phyloP scores from a whole-genome alignment of 495 filamentous ascomycete species.

The Annulohypoxylon maeteangense region DNA sequence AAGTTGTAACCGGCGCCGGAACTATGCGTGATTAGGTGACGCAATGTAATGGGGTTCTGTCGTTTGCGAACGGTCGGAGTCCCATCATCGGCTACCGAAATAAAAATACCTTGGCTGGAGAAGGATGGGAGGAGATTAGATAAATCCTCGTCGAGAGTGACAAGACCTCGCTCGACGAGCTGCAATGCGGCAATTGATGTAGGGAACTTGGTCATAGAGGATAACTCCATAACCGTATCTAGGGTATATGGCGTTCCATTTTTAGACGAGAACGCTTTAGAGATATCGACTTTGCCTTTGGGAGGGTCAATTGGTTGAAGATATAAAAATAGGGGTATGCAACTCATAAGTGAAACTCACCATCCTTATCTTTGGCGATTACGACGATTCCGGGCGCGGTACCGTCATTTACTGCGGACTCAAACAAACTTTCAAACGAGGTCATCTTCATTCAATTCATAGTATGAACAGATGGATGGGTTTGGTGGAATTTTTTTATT shows the following conservation, averaged over 20 bases:
- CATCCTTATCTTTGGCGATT: slow-evolving; percentile 29
- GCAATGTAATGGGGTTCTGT: slow-evolving; percentile 46
- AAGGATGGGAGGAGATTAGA: slow-evolving; percentile 48
- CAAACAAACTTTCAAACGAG: slow-evolving; percentile 19
- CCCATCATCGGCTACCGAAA: slow-evolving; percentile 42
- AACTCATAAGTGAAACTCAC: not conserved
- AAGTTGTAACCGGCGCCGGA: slow-evolving; percentile 48
- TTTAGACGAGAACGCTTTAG: slow-evolving; percentile 20
- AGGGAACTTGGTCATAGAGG: slow-evolving; percentile 52
- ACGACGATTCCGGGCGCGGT: slow-evolving; percentile 31
- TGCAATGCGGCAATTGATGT: slow-evolving; percentile 50
- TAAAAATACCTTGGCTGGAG: slow-evolving; percentile 42
- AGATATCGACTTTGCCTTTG: slow-evolving; percentile 25
- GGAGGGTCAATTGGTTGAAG: not conserved
- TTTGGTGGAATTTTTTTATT: too few species aligned
- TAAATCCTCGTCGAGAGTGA: slow-evolving; percentile 51
- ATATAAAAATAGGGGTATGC: not conserved
- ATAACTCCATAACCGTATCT: slow-evolving; percentile 46
- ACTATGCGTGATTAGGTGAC: slow-evolving; percentile 52
- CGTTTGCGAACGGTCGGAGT: slow-evolving; percentile 36
- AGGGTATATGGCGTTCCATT: slow-evolving; percentile 26
- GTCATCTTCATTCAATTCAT: slow-evolving; percentile 6
- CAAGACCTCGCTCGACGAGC: slow-evolving; percentile 49
- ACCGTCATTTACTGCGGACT: slow-evolving; percentile 29
- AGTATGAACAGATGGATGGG: not conserved